These are phyloP conservation scores for Wickerhamiella siamensis DNA, from an alignment of 805 yeast species.

Conservation along the genomic window DNA sequence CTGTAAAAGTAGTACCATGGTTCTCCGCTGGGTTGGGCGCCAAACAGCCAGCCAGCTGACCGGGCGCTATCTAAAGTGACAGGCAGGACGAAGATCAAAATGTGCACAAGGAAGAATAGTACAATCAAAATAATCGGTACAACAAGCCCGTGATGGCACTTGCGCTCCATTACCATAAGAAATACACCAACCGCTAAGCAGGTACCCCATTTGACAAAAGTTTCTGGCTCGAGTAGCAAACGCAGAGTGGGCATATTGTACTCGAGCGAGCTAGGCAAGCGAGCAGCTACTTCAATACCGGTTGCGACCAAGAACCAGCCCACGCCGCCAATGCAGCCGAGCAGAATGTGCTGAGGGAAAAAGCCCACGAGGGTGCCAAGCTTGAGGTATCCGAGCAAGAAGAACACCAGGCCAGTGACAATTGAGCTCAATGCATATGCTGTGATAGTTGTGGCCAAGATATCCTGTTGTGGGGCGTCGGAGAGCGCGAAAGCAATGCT, in stretches of 20 bases:
- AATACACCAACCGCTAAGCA: slow-evolving; percentile 53
- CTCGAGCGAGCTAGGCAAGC: slow-evolving; percentile 58
- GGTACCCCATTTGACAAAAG: slow-evolving; percentile 50
- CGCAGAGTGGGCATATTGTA: slow-evolving; percentile 41
- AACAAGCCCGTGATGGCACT: slow-evolving; percentile 49
- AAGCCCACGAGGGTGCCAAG: slow-evolving; percentile 84
- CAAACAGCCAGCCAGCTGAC: slow-evolving; percentile 73
- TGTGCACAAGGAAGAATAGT: slow-evolving; percentile 57
- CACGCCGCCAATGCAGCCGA: slow-evolving; percentile 97
- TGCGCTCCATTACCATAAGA: slow-evolving; percentile 48
- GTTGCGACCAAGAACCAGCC: slow-evolving; percentile 85
- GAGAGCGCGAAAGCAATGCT: slow-evolving; percentile 47
- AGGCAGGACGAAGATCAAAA: slow-evolving; percentile 51
- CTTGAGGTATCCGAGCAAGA: slow-evolving; percentile 57
- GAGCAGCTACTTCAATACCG: slow-evolving; percentile 80
- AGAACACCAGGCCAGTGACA: slow-evolving; percentile 75
- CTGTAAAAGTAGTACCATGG: slow-evolving; percentile 84
- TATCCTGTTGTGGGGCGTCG: slow-evolving; percentile 29
- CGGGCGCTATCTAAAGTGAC: slow-evolving; percentile 51
- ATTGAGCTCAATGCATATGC: slow-evolving; percentile 73
- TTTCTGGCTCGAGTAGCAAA: slow-evolving; percentile 31
- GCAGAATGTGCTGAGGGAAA: slow-evolving; percentile 89
- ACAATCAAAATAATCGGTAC: slow-evolving; percentile 69
- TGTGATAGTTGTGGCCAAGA: slow-evolving; percentile 74
- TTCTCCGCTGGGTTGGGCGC: slow-evolving; percentile 43